phyloP scores from a whole-genome alignment of 2,329 filamentous ascomycete species.

The Botrytis cinerea region DNA sequence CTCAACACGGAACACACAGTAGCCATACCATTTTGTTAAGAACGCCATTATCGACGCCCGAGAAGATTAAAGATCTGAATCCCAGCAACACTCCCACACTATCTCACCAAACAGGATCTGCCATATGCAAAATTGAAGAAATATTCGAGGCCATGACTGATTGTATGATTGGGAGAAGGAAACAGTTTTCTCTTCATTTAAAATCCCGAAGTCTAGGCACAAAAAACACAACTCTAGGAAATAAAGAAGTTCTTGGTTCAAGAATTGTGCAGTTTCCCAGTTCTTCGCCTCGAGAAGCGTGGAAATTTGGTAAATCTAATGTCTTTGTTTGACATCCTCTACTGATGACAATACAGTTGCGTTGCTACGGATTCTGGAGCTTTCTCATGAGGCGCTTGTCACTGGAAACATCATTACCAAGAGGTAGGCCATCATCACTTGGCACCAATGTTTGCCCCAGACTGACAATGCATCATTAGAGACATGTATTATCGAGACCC shows the following conservation, averaged over 20 bases:
- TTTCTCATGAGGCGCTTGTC: constrained; percentile 60
- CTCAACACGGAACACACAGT: not conserved
- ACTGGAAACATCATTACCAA: constrained; percentile 60
- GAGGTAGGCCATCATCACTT: constrained; percentile 48
- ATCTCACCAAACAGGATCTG: constrained; percentile 37
- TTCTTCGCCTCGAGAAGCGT: constrained; percentile 49
- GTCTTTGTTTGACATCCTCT: constrained; percentile 27
- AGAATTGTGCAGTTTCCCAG: constrained; percentile 49
- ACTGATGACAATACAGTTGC: constrained; percentile 47
- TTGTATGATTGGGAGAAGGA: constrained; percentile 48
- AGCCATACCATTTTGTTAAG: not conserved
- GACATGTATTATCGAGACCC: constrained; percentile 80
- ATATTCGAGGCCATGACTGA: constrained; percentile 56
- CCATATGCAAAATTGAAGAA: constrained; percentile 56
- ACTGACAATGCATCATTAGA: constrained; percentile 47
- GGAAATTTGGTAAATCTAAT: constrained; percentile 52
- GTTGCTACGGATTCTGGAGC: constrained; percentile 58
- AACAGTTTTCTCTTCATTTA: constrained; percentile 49
- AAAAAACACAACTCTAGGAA: not conserved
- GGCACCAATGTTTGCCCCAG: not conserved
- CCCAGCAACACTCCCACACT: constrained; percentile 5
- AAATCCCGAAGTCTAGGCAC: not conserved
- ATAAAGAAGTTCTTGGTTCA: not conserved
- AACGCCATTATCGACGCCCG: not conserved
- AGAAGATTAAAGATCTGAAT: not conserved